phyloP scores from a whole-genome alignment of 1,284 basidiomycete species.

The Psilocybe mexicana region DNA sequence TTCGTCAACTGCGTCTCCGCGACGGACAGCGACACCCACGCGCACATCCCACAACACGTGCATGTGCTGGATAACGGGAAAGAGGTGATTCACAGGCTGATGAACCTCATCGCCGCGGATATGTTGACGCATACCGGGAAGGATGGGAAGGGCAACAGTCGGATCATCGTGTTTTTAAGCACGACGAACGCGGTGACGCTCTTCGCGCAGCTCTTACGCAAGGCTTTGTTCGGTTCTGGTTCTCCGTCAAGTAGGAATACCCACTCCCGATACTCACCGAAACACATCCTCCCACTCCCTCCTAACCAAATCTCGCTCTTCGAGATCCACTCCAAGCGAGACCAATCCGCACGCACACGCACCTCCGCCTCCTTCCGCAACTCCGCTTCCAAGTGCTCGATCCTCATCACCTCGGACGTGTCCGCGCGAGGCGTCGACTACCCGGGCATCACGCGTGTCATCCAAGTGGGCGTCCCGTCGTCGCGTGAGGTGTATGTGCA shows the following conservation, averaged over 20 bases:
- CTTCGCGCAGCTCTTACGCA: constrained; percentile 63
- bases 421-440: constrained; percentile 92
- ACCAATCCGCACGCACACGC: constrained; percentile 64
- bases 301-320: constrained; percentile 53
- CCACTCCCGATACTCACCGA: constrained; percentile 9
- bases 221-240: constrained; percentile 35
- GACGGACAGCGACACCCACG: constrained; percentile 66
- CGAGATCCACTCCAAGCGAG: constrained; percentile 87
- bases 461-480: constrained; percentile 86
- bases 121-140: constrained; percentile 58
- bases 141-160: constrained; percentile 35
- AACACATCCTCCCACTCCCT: constrained; percentile 45
- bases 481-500: constrained; percentile 84
- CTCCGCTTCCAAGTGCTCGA: constrained; percentile 46
- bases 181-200: constrained; percentile 90
- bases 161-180: constrained; percentile 84
- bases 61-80: constrained; percentile 70
- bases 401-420: constrained; percentile 89
- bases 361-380: constrained; percentile 70
- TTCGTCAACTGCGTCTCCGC: constrained; percentile 66
- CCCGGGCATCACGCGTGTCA: constrained; percentile 88
- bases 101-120: constrained; percentile 87
- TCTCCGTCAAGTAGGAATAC: not conserved
- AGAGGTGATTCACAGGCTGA: constrained; percentile 79
- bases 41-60: constrained; percentile 83